Evolutionary conservation across 139 green algal genomes (phyloP).

Genomic region (Chlamydomonas applanata): DNA sequence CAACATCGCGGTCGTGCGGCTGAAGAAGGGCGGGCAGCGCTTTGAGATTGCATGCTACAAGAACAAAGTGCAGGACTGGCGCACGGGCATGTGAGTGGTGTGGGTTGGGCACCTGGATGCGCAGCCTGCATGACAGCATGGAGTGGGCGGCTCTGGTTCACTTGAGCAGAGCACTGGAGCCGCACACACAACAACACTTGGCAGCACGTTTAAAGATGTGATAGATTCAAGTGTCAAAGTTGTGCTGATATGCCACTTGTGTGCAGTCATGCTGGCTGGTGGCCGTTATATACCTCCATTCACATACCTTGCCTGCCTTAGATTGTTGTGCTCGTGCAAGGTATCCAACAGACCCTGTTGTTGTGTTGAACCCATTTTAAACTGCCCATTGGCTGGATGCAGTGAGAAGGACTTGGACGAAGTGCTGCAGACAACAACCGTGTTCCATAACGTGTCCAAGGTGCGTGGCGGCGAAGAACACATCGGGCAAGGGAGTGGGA

Average conservation of each 20-base stretch:
- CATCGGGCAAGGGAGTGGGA: no score
- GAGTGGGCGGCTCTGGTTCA: no score
- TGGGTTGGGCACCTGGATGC: no score
- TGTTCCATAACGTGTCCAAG: slow-evolving; percentile 97
- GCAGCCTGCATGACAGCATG: no score
- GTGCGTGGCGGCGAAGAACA: no score
- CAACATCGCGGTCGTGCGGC: slow-evolving; percentile 94
- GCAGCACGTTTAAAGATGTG: no score
- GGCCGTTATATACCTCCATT: no score
- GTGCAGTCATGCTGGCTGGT: neutral
- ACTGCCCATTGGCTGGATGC: slow-evolving; percentile 12
- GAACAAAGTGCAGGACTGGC: slow-evolving; percentile 96
- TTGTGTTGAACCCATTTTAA: neutral
- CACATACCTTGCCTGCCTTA: no score
- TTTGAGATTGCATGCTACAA: slow-evolving; percentile 99
- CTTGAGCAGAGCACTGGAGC: no score
- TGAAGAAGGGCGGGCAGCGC: slow-evolving; percentile 87
- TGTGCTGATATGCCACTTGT: no score
- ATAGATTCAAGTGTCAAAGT: no score
- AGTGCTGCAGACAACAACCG: slow-evolving; percentile 91
- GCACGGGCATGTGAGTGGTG: slow-evolving; percentile 83
- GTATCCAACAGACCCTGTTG: neutral
- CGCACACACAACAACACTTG: no score
- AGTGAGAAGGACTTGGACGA: slow-evolving; percentile 98
- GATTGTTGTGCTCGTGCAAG: neutral